Percentiles rank a stretch among this genome's conserved stretches.
Conservation (phyloP, 2,329 filamentous ascomycete genomes). For the Sarocladium oryzae region DNA sequence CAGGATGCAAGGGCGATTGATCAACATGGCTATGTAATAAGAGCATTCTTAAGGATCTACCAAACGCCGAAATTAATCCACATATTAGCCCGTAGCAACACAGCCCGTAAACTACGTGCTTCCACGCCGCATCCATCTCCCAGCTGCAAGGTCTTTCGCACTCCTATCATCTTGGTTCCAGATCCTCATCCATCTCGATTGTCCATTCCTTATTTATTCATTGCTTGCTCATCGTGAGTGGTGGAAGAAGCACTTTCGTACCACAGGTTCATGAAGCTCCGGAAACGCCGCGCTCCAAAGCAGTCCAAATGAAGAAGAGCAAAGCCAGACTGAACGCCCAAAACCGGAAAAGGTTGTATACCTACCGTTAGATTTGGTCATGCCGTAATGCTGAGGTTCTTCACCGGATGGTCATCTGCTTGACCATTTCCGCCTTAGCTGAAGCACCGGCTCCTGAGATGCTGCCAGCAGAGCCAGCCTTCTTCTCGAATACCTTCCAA, state of each 20-base stretch:
- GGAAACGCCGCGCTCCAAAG: slow-evolving; percentile 48
- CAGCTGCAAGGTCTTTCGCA: not conserved
- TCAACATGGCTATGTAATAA: not conserved
- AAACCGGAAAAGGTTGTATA: slow-evolving; percentile 20
- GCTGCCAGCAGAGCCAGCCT: slow-evolving; percentile 66
- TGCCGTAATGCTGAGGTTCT: slow-evolving; percentile 14
- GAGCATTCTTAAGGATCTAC: not conserved
- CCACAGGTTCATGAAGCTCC: slow-evolving; percentile 35
- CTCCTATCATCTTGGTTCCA: not conserved
- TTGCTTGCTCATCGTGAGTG: slow-evolving; percentile 22
- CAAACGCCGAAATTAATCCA: not conserved
- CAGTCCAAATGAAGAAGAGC: slow-evolving; percentile 34
- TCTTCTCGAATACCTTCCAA: slow-evolving; percentile 99
- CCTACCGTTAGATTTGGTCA: slow-evolving; percentile 31
- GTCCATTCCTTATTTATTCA: not conserved
- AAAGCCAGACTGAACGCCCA: slow-evolving; percentile 18
- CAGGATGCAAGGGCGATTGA: not conserved
- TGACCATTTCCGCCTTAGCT: slow-evolving; percentile 77
- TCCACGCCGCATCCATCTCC: not conserved
- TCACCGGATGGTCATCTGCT: slow-evolving; percentile 93
- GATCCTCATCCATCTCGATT: slow-evolving; percentile 25
- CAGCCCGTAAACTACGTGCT: not conserved
- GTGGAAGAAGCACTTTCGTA: slow-evolving; percentile 40
- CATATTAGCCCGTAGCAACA: not conserved
- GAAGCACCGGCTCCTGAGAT: slow-evolving; percentile 61